Conservation (phyloP, 2,329 filamentous ascomycete genomes). For the Ceratocystiopsis brevicomis region DNA sequence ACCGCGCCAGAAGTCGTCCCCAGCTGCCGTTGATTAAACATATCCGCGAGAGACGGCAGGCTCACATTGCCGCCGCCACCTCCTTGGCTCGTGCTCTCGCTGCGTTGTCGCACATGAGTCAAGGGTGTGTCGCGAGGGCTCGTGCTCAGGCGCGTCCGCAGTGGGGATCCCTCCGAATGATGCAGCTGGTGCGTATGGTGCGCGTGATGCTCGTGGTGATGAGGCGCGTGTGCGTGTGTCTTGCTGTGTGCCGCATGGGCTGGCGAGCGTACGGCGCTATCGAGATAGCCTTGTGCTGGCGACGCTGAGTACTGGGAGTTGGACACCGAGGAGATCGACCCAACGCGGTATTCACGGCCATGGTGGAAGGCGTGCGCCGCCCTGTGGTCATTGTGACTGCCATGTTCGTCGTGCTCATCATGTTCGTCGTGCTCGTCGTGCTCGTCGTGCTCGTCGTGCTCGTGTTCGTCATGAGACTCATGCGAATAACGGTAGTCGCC, state of each 20-base stretch:
- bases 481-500: constrained; percentile 11
- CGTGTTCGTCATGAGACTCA: constrained; percentile 11
- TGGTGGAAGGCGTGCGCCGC: too few species aligned
- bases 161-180: too few species aligned
- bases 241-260: constrained; percentile 1
- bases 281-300: constrained; percentile 13
- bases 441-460: neutral
- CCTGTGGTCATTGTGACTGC: constrained; percentile 14
- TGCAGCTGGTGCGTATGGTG: too few species aligned
- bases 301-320: constrained; percentile 26
- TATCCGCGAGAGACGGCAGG: constrained; percentile 28
- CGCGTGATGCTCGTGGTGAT: constrained; percentile 8
- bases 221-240: constrained; percentile 18
- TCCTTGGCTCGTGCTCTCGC: constrained; percentile 4
- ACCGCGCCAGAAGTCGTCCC: constrained; percentile 5
- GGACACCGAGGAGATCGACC: constrained; percentile 26
- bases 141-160: constrained; percentile 2
- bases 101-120: constrained; percentile 7
- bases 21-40: constrained; percentile 21
- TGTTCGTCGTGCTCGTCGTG: neutral
- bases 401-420: neutral
- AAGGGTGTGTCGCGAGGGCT: constrained; percentile 9
- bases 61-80: constrained; percentile 14
- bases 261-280: constrained; percentile 21
- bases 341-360: constrained; percentile 20